phyloP scores from a whole-genome alignment of 2,329 filamentous ascomycete species.

The Fusarium napiforme region DNA sequence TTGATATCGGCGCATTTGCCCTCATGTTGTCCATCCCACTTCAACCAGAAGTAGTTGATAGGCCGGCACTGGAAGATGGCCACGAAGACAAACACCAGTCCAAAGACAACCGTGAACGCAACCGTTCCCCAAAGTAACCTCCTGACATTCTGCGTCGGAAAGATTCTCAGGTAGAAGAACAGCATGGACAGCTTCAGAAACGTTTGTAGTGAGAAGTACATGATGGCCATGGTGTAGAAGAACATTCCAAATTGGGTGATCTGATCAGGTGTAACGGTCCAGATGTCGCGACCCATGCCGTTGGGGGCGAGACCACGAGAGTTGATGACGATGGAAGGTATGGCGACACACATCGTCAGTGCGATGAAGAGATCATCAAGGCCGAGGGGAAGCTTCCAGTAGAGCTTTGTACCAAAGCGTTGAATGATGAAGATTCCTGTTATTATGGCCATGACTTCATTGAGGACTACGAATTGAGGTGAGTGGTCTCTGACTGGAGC shows the following conservation, averaged over 20 bases:
- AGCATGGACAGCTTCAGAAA: conserved; percentile 63
- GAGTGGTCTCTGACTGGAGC: conserved; percentile 47
- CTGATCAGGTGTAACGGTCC: conserved; percentile 55
- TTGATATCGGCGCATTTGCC: conserved; percentile 64
- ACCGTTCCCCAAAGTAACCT: conserved; percentile 57
- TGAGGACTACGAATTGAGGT: conserved; percentile 22
- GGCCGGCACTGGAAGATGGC: conserved; percentile 64
- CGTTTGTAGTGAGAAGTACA: conserved; percentile 60
- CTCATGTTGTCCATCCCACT: conserved; percentile 59
- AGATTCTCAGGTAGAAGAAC: conserved; percentile 66
- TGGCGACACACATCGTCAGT: conserved; percentile 40
- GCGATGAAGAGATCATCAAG: conserved; percentile 54
- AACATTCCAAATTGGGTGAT: conserved; percentile 57
- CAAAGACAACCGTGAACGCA: conserved; percentile 52
- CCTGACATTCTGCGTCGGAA: conserved; percentile 54
- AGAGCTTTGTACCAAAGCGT: conserved; percentile 53
- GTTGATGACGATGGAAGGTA: conserved; percentile 48
- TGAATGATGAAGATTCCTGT: conserved; percentile 53
- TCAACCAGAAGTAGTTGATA: conserved; percentile 62
- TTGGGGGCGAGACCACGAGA: conserved; percentile 48
- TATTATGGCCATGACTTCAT: conserved; percentile 48
- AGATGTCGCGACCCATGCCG: conserved; percentile 63
- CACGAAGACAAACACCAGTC: conserved; percentile 55
- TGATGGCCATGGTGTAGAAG: conserved; percentile 56
- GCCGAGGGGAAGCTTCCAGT: conserved; percentile 49